Percentiles rank a stretch among this genome's conserved stretches.
Evolutionary conservation across 1,284 basidiomycete genomes (phyloP).

Genomic region (Coniferiporia sulphurascens): DNA sequence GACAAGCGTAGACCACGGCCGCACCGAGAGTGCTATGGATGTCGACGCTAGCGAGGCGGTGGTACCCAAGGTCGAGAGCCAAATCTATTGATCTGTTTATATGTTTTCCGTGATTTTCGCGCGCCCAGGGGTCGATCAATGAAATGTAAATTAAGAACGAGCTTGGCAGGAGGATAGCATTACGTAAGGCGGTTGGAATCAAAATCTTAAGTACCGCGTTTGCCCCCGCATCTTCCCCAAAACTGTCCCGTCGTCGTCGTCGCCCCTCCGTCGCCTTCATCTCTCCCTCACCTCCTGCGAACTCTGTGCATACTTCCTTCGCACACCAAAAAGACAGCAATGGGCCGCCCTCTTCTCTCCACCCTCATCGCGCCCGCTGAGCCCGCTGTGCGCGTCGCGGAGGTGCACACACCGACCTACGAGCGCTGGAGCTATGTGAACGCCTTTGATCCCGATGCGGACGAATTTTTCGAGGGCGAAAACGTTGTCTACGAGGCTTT

Average conservation of each 20-base stretch:
- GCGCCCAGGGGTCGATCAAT: neutral
- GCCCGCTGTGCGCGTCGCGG: slow-evolving; percentile 43
- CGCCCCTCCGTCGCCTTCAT: neutral
- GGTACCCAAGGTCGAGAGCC: neutral
- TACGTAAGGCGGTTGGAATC: slow-evolving; percentile 7
- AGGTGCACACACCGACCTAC: slow-evolving; percentile 33
- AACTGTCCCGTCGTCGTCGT: neutral
- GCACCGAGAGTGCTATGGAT: neutral
- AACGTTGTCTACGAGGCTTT: slow-evolving; percentile 66
- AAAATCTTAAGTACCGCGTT: slow-evolving; percentile 3
- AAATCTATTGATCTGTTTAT: neutral
- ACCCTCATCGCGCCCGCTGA: slow-evolving; percentile 30
- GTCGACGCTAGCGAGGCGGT: neutral
- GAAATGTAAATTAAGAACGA: neutral
- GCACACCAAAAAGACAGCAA: slow-evolving; percentile 23
- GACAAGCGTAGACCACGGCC: neutral
- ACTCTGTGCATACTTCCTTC: neutral
- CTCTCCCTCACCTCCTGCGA: neutral
- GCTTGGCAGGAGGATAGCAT: neutral
- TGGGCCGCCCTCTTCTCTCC: slow-evolving; percentile 70
- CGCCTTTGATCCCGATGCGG: slow-evolving; percentile 74
- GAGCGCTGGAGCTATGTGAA: slow-evolving; percentile 62
- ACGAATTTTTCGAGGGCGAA: slow-evolving; percentile 60
- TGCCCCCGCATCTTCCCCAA: neutral
- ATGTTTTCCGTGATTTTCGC: neutral